Evolutionary conservation across 495 filamentous ascomycete species (phyloP).

Genomic region (Talaromyces wortmannii): DNA sequence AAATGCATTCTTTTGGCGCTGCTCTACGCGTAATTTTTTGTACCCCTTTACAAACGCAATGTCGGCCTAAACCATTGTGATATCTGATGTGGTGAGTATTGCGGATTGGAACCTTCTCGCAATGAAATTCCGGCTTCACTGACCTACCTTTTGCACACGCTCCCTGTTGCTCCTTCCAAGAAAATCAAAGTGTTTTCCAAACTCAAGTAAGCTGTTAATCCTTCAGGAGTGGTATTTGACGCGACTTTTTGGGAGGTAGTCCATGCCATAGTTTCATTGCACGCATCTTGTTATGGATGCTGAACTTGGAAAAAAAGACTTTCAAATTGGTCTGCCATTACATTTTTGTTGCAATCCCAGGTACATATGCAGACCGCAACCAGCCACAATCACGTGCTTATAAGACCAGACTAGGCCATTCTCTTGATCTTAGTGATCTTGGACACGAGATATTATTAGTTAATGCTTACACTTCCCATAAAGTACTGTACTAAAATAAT

Average conservation of each 20-base stretch:
- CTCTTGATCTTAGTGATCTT: too few species aligned
- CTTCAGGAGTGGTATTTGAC: background rate
- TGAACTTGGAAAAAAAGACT: background rate
- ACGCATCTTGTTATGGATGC: background rate
- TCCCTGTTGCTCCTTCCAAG: background rate
- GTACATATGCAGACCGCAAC: too few species aligned
- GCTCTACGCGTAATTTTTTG: background rate
- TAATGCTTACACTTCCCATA: too few species aligned
- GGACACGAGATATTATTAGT: too few species aligned
- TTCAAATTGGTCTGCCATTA: background rate
- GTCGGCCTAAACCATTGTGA: background rate
- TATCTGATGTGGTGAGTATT: background rate
- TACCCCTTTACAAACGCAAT: background rate
- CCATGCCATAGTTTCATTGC: background rate
- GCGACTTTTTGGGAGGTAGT: background rate
- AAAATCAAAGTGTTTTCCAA: background rate
- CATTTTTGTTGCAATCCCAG: too few species aligned
- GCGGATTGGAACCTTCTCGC: background rate
- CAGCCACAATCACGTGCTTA: too few species aligned
- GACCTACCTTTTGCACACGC: background rate
- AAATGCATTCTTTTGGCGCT: background rate
- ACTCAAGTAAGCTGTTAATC: background rate
- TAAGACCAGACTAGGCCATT: too few species aligned
- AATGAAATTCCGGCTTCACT: background rate
- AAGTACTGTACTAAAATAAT: too few species aligned